A percentile compares a stretch with the other conserved stretches of the same genome.
phyloP scores from a whole-genome alignment of 2,329 filamentous ascomycete genomes.

The Fusarium piperis region DNA sequence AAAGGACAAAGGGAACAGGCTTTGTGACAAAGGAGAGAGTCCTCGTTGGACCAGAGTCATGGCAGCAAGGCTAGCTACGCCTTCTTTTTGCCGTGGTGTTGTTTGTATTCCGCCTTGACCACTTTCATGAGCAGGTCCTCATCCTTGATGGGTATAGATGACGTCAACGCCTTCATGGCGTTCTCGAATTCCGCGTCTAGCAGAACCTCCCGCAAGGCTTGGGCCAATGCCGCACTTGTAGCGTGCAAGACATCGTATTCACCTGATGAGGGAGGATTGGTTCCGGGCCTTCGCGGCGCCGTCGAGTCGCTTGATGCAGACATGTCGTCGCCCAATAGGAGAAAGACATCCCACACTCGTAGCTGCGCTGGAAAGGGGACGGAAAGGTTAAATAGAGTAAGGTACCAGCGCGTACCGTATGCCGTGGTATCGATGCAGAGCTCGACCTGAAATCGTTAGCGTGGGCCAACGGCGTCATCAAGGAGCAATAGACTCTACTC shows the following conservation, averaged over 20 bases:
- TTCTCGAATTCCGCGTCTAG: constrained; percentile 96
- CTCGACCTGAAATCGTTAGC: constrained; percentile 64
- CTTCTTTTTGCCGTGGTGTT: constrained; percentile 60
- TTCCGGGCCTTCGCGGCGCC: constrained; percentile 26
- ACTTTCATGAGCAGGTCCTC: constrained; percentile 94
- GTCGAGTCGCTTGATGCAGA: constrained; percentile 13
- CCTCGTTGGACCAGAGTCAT: constrained; percentile 28
- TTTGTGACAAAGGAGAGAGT: constrained; percentile 31
- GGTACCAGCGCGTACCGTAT: constrained; percentile 97
- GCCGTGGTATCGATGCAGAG: constrained; percentile 85
- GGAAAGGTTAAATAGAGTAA: constrained; percentile 96
- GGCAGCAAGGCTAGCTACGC: constrained; percentile 46
- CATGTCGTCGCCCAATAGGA: constrained; percentile 75
- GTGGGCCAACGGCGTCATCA: not conserved
- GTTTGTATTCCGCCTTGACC: constrained; percentile 86
- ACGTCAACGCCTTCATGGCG: constrained; percentile 95
- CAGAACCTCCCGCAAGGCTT: constrained; percentile 87
- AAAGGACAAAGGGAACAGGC: constrained; percentile 4
- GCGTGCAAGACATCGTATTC: constrained; percentile 91
- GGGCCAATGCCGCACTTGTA: constrained; percentile 87
- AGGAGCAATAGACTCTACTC: constrained; percentile 59
- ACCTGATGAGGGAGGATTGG: constrained; percentile 33
- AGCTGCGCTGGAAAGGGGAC: constrained; percentile 95
- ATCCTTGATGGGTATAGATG: constrained; percentile 92
- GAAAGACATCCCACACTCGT: constrained; percentile 97